These are phyloP conservation scores for Madurella fahalii DNA, from an alignment of 2,329 filamentous ascomycete genomes.

Conservation along the genomic window DNA sequence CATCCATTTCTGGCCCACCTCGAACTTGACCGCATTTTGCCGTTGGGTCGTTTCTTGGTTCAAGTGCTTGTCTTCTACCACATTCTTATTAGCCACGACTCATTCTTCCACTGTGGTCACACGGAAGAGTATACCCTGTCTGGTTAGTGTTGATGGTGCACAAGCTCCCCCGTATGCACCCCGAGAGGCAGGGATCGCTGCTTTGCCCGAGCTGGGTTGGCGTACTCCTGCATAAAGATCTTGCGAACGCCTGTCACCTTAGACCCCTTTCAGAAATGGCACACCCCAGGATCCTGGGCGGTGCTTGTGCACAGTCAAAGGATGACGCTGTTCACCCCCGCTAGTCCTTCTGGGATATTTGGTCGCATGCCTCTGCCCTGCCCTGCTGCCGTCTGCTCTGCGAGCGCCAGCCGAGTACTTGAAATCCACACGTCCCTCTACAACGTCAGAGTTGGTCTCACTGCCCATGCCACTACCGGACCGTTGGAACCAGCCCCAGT, in stretches of 20 bases:
- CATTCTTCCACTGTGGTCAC: background rate
- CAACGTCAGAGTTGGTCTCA: conserved; percentile 7
- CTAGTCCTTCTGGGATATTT: conserved; percentile 15
- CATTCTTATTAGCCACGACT: background rate
- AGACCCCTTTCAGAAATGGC: conserved; percentile 12
- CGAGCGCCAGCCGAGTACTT: conserved; percentile 16
- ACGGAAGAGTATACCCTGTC: conserved; percentile 6
- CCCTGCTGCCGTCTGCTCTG: conserved; percentile 4
- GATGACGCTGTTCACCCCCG: conserved; percentile 12
- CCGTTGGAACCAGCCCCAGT: background rate
- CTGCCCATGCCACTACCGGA: conserved; percentile 1
- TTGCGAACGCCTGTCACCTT: conserved; percentile 12
- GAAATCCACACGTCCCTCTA: conserved; percentile 17
- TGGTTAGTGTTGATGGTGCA: conserved; percentile 2
- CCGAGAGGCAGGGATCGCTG: background rate
- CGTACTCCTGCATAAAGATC: conserved; percentile 18
- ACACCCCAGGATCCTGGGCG: conserved; percentile 1
- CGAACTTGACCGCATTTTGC: conserved; percentile 4
- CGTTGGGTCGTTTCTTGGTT: conserved; percentile 2
- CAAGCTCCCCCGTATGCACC: background rate
- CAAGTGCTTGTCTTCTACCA: background rate
- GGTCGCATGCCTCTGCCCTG: conserved; percentile 8
- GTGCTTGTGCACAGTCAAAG: conserved; percentile 6
- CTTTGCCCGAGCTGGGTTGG: conserved; percentile 4
- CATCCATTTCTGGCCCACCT: background rate